A percentile compares a stretch with the other conserved stretches of the same genome.
phyloP scores from a whole-genome alignment of 441 rosid genomes.

The Sinapis alba region DNA sequence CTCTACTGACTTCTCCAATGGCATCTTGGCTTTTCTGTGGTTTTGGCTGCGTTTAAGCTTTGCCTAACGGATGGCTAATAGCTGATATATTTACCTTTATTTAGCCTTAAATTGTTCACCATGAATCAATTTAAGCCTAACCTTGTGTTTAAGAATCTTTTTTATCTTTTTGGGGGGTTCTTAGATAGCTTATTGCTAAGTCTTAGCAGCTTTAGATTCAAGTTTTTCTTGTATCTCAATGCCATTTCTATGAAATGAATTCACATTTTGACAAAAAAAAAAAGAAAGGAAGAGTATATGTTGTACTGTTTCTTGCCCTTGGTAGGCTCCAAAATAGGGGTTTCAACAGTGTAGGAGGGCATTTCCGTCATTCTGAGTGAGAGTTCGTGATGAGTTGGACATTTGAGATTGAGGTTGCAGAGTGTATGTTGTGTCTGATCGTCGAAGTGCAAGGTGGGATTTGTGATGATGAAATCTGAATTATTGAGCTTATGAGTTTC shows the following conservation, averaged over 20 bases:
- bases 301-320: constrained; percentile 28
- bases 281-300: constrained; percentile 11
- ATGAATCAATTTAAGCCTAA: background rate
- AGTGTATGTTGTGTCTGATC: constrained; percentile 10
- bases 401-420: constrained; percentile 9
- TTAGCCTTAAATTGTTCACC: background rate
- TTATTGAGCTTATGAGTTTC: background rate
- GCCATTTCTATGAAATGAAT: background rate
- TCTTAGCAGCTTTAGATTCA: background rate
- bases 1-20: background rate
- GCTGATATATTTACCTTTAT: background rate
- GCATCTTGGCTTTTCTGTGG: background rate
- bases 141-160: background rate
- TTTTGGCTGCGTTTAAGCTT: background rate
- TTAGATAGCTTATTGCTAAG: background rate
- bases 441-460: constrained; percentile 1
- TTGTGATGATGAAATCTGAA: constrained; percentile 14
- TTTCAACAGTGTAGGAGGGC: constrained; percentile 19
- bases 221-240: background rate
- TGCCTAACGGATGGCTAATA: background rate
- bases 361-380: constrained; percentile 28
- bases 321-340: constrained; percentile 21
- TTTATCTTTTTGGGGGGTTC: background rate
- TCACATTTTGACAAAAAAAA: background rate
- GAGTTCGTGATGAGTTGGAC: constrained; percentile 5